Evolutionary conservation across 2,329 filamentous ascomycete genomes (phyloP).

Genomic region (Monilinia vaccinii-corymbosi): DNA sequence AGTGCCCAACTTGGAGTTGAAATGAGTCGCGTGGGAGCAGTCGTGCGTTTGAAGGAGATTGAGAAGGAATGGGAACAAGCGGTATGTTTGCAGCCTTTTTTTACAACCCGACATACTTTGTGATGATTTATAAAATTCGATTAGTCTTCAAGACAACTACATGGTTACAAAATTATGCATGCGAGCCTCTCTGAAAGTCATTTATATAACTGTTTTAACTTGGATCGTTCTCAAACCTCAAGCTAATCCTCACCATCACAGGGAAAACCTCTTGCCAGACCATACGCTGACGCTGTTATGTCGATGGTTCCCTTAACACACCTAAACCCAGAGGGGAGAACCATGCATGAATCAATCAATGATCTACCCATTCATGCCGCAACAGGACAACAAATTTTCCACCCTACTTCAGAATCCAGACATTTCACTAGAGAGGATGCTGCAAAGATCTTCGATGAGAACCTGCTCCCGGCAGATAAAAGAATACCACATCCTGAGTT

Average conservation of each 20-base stretch:
- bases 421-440: conserved; percentile 57
- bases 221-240: conserved; percentile 7
- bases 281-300: conserved; percentile 69
- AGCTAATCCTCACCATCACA: conserved; percentile 32
- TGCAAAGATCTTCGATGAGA: conserved; percentile 53
- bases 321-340: conserved; percentile 44
- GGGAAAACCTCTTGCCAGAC: conserved; percentile 67
- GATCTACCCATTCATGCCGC: conserved; percentile 53
- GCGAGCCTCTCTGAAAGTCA: conserved; percentile 61
- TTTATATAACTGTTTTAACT: conserved; percentile 11
- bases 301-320: conserved; percentile 70
- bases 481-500: conserved; percentile 56
- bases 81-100: conserved; percentile 41
- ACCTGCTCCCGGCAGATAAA: conserved; percentile 49
- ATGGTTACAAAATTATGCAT: conserved; percentile 80
- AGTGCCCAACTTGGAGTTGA: conserved; percentile 56
- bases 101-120: conserved; percentile 17
- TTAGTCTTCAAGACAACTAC: conserved; percentile 99
- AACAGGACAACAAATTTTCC: conserved; percentile 56
- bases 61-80: conserved; percentile 56
- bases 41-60: conserved; percentile 59
- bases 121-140: conserved; percentile 78
- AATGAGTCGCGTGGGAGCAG: conserved; percentile 60
- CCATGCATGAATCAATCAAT: conserved; percentile 51
- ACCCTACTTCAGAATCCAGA: conserved; percentile 53